Evolutionary conservation across 2,329 filamentous ascomycete species (phyloP), one percentile per base, ranked within the genome.

Genomic region (Ophiostoma sp.): DNA sequence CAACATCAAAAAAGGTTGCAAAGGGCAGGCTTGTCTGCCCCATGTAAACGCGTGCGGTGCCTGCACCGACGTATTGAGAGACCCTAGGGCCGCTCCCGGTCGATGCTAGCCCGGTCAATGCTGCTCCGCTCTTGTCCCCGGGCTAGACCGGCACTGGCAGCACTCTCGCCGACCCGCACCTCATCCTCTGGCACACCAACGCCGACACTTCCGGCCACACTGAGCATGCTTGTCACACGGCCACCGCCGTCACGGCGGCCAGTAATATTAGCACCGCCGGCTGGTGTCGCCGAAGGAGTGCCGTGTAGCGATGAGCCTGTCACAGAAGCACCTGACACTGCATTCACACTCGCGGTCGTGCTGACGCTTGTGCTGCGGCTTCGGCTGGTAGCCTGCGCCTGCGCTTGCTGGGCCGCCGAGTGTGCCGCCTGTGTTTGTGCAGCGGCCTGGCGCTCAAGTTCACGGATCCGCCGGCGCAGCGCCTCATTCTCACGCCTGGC

Each of bases 401-500:
- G 65, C 47, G 9, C 64, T 42, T 11, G 69, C 36, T 1, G 67
- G 44, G n/a, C 52, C 36, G 9, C 67, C 77, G 55, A 14, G 27
- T 60, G 55, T 14, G 55, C 27, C 2, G 12, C 60, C 18, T 16
- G 65, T 45, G 9, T 52, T 55, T 12, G 69, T 52, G 1, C 66
- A 47, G 38, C 55, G 38, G 11, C 68, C 77, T 45, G 63, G 49
- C 81, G 79, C 77, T 90, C 87, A 11, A 90, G 77, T 60, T 89
- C 87, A 63, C 85, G 81, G 69, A 90, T 84, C 14, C 84, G 81
- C 67, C 82, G 80, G 78, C 87, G 87, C 63, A 90, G 77, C 0
- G 76, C 75, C 66, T 89, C 87, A 70, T 90, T 89, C 76, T 90
- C 87, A 64, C 82, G 80, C 77, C 87, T 89, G 52, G 85, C 84